These are phyloP conservation scores for Pythium diclinum DNA, from an alignment of 352 stramenopile genomes.

Conservation along the genomic window DNA sequence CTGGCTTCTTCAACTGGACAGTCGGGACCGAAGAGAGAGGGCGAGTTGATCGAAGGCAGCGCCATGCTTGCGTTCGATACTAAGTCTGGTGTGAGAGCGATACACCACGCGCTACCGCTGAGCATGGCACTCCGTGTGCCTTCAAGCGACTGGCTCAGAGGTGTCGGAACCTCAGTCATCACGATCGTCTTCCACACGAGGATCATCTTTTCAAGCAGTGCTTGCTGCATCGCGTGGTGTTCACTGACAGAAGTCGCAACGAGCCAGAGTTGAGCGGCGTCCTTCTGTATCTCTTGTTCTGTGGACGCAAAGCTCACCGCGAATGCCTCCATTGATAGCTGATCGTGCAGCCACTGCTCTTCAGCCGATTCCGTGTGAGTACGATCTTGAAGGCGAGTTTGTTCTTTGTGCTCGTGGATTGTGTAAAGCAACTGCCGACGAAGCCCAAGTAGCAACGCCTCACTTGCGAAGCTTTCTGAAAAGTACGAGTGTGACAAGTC, in stretches of 20 bases:
- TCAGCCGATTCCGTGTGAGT: neutral
- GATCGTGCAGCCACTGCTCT: conserved; percentile 3
- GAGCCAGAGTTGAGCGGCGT: neutral
- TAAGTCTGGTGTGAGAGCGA: neutral
- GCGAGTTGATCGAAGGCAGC: neutral
- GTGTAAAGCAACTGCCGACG: conserved; percentile 36
- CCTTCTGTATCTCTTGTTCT: neutral
- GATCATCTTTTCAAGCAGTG: neutral
- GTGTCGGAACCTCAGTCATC: neutral
- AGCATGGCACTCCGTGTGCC: neutral
- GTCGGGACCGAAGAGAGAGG: neutral
- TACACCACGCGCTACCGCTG: neutral
- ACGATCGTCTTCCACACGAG: neutral
- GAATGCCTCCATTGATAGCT: neutral
- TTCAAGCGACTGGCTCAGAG: neutral
- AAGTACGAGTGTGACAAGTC: conserved; percentile 59
- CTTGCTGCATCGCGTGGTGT: neutral
- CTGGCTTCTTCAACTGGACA: conserved; percentile 2
- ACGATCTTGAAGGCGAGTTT: conserved; percentile 13
- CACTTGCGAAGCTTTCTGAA: conserved; percentile 48
- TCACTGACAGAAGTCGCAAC: neutral
- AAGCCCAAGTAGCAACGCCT: conserved; percentile 49
- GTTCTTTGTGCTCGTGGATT: conserved; percentile 25
- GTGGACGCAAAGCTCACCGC: neutral
- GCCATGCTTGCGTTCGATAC: neutral